Conservation (phyloP, 1,284 basidiomycete genomes). For the Cryptococcus sp. region DNA sequence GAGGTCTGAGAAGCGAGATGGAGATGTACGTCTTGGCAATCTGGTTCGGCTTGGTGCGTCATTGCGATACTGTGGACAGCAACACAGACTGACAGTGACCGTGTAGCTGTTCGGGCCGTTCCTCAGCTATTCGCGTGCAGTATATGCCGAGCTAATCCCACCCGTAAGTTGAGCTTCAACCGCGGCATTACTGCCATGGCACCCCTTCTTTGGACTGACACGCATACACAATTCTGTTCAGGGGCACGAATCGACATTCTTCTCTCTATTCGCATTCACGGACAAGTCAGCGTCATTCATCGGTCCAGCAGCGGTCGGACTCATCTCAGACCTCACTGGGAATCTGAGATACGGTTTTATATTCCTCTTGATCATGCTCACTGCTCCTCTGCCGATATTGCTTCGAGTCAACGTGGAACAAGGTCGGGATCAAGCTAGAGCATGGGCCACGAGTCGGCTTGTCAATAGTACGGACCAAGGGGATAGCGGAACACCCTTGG, state of each 20-base stretch:
- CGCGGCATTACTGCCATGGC: no score
- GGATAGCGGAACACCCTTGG: background rate
- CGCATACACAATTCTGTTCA: slow-evolving; percentile 7
- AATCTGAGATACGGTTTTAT: slow-evolving; percentile 88
- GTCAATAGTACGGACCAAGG: background rate
- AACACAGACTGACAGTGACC: background rate
- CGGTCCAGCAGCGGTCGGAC: slow-evolving; percentile 80
- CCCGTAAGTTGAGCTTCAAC: slow-evolving; percentile 28
- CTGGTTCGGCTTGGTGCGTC: slow-evolving; percentile 67
- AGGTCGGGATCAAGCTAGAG: slow-evolving; percentile 64
- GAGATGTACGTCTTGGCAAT: slow-evolving; percentile 83
- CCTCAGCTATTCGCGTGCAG: slow-evolving; percentile 50
- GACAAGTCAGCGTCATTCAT: slow-evolving; percentile 78
- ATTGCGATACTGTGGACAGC: background rate
- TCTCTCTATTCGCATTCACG: slow-evolving; percentile 79
- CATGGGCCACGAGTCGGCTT: slow-evolving; percentile 22
- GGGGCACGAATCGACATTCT: slow-evolving; percentile 53
- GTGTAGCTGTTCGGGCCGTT: slow-evolving; percentile 51
- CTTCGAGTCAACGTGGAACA: slow-evolving; percentile 65
- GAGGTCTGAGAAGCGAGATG: slow-evolving; percentile 69
- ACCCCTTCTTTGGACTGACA: background rate
- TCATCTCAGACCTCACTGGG: slow-evolving; percentile 80
- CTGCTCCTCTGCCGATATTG: slow-evolving; percentile 75
- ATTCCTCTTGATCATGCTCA: slow-evolving; percentile 78
- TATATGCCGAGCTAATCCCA: slow-evolving; percentile 52